phyloP scores from a whole-genome alignment of 306 rosid genomes.

The Alnus glutinosa region DNA sequence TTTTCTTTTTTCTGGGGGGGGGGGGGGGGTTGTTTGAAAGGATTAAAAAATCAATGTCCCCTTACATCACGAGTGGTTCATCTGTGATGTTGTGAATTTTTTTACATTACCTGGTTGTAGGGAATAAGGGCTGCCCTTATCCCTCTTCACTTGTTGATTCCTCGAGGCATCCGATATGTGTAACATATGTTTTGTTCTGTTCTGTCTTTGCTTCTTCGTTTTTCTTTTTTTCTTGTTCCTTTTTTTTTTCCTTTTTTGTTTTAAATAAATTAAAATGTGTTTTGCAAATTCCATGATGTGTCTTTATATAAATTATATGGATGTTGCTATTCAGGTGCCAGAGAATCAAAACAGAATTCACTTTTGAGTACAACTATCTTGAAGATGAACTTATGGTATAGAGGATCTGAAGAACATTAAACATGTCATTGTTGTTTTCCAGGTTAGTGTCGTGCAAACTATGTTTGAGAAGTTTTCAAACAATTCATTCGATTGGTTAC shows the following conservation, averaged over 20 bases:
- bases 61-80: too few species aligned
- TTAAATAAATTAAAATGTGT: background rate
- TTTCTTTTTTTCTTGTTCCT: background rate
- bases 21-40: too few species aligned
- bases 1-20: too few species aligned
- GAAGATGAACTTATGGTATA: slow-evolving; percentile 91
- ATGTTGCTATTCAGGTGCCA: slow-evolving; percentile 76
- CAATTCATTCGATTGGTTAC: background rate
- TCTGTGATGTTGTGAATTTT: too few species aligned
- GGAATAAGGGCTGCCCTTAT: background rate
- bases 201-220: background rate
- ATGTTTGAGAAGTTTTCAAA: background rate
- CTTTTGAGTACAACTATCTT: slow-evolving; percentile 90
- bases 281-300: background rate
- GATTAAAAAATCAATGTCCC: too few species aligned
- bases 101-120: background rate
- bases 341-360: slow-evolving; percentile 90
- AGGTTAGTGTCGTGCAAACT: slow-evolving; percentile 11
- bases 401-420: slow-evolving; percentile 30
- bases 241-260: background rate
- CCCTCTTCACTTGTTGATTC: background rate
- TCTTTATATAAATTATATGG: slow-evolving; percentile 23
- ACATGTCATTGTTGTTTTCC: slow-evolving; percentile 29
- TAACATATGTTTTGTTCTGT: background rate
- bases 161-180: background rate